A percentile compares a stretch with the other conserved stretches of the same genome.
Conservation (phyloP, 2,329 filamentous ascomycete genomes). For the Boeremia exigua region DNA sequence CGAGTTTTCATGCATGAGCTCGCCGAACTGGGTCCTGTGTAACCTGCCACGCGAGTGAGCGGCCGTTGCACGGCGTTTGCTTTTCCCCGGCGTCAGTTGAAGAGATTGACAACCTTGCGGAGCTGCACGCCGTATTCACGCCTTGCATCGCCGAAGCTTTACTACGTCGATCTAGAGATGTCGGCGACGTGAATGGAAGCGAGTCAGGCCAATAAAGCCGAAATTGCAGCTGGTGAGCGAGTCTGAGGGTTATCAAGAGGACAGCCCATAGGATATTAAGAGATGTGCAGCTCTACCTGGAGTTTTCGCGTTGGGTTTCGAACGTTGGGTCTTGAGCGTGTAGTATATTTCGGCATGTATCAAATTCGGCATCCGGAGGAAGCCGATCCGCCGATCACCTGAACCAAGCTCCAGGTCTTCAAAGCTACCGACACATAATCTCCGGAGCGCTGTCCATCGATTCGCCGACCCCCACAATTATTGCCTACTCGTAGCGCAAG, state of each 20-base stretch:
- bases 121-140: neutral
- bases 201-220: neutral
- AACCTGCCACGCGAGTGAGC: slow-evolving; percentile 13
- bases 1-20: slow-evolving; percentile 5
- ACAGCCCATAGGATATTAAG: neutral
- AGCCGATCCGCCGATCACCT: neutral
- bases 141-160: neutral
- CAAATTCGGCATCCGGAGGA: neutral
- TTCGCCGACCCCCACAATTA: slow-evolving; percentile 1
- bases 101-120: neutral
- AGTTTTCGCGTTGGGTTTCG: too few relatives aligned
- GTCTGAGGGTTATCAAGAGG: neutral
- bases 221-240: neutral
- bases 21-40: slow-evolving; percentile 7
- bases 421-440: slow-evolving; percentile 7
- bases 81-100: slow-evolving; percentile 3
- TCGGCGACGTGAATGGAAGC: slow-evolving; percentile 2
- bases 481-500: neutral
- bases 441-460: slow-evolving; percentile 9
- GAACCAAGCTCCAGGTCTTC: slow-evolving; percentile 2
- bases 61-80: slow-evolving; percentile 9
- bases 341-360: neutral
- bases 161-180: neutral
- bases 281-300: neutral
- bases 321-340: neutral